phyloP scores from a whole-genome alignment of 148 eudicot genomes.

The Mesembryanthemum crystallinum region DNA sequence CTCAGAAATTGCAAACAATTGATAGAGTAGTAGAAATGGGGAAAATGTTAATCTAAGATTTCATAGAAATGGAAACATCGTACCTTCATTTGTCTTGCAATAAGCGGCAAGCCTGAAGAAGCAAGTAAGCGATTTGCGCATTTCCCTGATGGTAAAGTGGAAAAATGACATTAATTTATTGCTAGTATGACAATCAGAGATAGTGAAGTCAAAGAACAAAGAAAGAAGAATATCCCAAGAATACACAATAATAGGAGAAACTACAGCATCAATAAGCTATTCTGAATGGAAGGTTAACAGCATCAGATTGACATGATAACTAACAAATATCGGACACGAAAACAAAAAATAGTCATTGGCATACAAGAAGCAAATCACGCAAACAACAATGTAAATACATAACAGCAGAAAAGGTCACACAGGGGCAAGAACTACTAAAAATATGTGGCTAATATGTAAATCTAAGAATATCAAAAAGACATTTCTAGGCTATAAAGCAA shows the following conservation, averaged over 20 bases:
- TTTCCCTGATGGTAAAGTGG: constrained; percentile 52
- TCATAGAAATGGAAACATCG: constrained; percentile 4
- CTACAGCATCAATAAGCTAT: background rate
- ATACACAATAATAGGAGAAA: background rate
- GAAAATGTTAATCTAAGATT: background rate
- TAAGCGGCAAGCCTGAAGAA: constrained; percentile 88
- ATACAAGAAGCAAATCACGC: background rate
- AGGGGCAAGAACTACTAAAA: background rate
- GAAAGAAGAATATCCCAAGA: too few relatives aligned
- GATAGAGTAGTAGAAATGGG: constrained; percentile 4
- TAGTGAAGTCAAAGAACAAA: constrained; percentile 4
- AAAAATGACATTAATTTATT: constrained; percentile 10
- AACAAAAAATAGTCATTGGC: background rate
- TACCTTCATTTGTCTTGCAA: constrained; percentile 99
- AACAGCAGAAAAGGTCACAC: background rate
- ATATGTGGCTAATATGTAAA: background rate
- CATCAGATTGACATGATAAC: background rate
- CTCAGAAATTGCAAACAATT: background rate
- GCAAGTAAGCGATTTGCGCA: constrained; percentile 95
- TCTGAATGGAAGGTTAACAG: background rate
- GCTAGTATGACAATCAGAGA: constrained; percentile 1
- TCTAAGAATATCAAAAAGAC: background rate
- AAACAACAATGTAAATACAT: background rate
- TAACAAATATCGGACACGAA: background rate
- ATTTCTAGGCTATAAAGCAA: background rate